Conservation (phyloP, 331 rosid genomes). For the Cydonia oblonga region DNA sequence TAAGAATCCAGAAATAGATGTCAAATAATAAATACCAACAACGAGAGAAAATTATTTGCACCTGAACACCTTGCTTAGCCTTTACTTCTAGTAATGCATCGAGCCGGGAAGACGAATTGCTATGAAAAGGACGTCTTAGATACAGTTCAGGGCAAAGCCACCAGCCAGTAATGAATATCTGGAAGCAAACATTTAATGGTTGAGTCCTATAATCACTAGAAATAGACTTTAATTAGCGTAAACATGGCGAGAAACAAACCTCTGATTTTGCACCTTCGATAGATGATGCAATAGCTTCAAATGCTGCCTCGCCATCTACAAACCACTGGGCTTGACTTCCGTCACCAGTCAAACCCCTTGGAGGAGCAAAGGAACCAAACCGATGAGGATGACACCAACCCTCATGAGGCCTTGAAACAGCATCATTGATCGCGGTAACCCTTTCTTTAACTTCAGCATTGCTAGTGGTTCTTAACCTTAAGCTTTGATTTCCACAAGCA, state of each 20-base stretch:
- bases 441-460: slow-evolving; percentile 26
- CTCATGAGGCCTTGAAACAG: slow-evolving; percentile 27
- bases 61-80: slow-evolving; percentile 47
- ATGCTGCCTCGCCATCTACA: slow-evolving; percentile 34
- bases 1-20: background rate
- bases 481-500: slow-evolving; percentile 20
- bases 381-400: slow-evolving; percentile 41
- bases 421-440: slow-evolving; percentile 32
- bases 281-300: slow-evolving; percentile 41
- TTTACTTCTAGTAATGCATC: slow-evolving; percentile 30
- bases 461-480: slow-evolving; percentile 30
- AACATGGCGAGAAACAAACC: slow-evolving; percentile 8
- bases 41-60: background rate
- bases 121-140: slow-evolving; percentile 34
- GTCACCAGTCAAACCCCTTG: slow-evolving; percentile 32
- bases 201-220: background rate
- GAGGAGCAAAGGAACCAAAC: slow-evolving; percentile 38
- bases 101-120: slow-evolving; percentile 29
- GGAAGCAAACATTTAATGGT: slow-evolving; percentile 3
- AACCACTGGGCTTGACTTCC: slow-evolving; percentile 46
- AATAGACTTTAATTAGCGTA: background rate
- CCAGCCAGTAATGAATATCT: slow-evolving; percentile 48
- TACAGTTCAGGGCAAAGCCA: slow-evolving; percentile 48
- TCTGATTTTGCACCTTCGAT: slow-evolving; percentile 37
- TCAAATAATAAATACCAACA: background rate